Evolutionary conservation across 768 basidiomycete genomes (phyloP).

Genomic region (Rossbeevera mucosa): DNA sequence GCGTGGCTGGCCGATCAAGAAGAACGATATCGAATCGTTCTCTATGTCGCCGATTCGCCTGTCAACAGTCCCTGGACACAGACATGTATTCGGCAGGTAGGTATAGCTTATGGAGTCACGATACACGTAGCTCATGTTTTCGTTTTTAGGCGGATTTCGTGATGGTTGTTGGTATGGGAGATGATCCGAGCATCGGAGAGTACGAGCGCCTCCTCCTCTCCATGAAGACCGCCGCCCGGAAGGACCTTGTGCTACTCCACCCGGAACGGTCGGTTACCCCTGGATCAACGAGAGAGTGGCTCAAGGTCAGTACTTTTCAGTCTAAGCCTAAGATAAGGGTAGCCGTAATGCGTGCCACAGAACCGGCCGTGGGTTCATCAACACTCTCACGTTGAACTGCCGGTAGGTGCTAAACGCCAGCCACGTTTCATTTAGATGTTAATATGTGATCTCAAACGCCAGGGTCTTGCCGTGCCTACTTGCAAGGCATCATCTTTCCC

Average conservation of each 20-base stretch:
- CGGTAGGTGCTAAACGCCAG: constrained; percentile 43
- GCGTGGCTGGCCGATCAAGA: constrained; percentile 94
- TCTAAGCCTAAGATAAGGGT: background rate
- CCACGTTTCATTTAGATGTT: background rate
- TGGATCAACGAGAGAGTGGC: constrained; percentile 93
- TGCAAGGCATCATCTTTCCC: constrained; percentile 54
- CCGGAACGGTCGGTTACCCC: constrained; percentile 84
- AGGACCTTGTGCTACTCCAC: constrained; percentile 92
- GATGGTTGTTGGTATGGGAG: constrained; percentile 91
- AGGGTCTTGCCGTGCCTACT: constrained; percentile 70
- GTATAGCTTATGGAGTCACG: constrained; percentile 11
- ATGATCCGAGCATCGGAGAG: constrained; percentile 87
- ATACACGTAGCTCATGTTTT: constrained; percentile 7
- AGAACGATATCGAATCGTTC: constrained; percentile 86
- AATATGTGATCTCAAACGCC: constrained; percentile 6
- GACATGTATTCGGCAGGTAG: constrained; percentile 91
- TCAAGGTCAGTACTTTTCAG: constrained; percentile 56
- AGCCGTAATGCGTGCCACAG: constrained; percentile 36
- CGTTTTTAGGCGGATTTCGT: constrained; percentile 76
- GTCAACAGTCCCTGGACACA: constrained; percentile 97
- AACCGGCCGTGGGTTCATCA: constrained; percentile 95
- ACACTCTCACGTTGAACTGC: constrained; percentile 91
- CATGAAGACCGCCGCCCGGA: constrained; percentile 97
- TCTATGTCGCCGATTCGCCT: constrained; percentile 95
- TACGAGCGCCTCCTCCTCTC: constrained; percentile 91